Base-by-base conservation (phyloP, 805 yeast genomes). In the Ogataea ramenticola region DNA sequence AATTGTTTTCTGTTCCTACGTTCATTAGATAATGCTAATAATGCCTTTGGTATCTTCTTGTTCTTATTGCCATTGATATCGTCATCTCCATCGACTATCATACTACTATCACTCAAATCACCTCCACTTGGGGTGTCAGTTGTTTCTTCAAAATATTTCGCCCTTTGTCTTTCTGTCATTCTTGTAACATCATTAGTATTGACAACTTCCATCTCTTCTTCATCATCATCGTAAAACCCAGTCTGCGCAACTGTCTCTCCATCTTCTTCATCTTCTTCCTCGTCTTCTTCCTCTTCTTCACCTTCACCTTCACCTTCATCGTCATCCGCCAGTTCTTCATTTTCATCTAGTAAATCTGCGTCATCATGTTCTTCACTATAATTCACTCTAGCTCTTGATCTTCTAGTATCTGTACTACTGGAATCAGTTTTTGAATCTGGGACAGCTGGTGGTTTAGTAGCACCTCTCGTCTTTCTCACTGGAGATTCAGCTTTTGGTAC, bases 161-260 rank as follows among this genome's bases (percentile, higher is more conserved):
- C 71, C 40, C 80, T 57, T 56, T 78, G 83, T 49, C 82, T 58
- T 46, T 76, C 82, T 1, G 82, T 77, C 74, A 76, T 68, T 42
- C 71, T 67, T 16, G 74, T 58, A 19, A 68, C 46, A 51, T 75
- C 79, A 12, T 67, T 65, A 30, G 66, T 62, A 17, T 59, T 63
- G 20, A 57, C 54, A 2, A 75, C 71, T 38, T 67, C 67, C 48
- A 69, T 77, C 40, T 47, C 49, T 11, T 49, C 48, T 12, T 45
- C 64, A 15, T 55, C 61, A 29, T 45, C 54, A 7, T 53, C 60
- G 15, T 52, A 50, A 19, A 10, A 20, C 5, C 37, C 42, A 46
- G 36, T 37, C 4, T 15, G 30, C 4, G 4, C 39, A 15, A 17
- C n/a, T 3, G 16, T n/a, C 34, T 40, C 50, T 10, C 46, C 53